Conservation (phyloP, 2,329 filamentous ascomycete genomes). For the Westerdykella sp. region DNA sequence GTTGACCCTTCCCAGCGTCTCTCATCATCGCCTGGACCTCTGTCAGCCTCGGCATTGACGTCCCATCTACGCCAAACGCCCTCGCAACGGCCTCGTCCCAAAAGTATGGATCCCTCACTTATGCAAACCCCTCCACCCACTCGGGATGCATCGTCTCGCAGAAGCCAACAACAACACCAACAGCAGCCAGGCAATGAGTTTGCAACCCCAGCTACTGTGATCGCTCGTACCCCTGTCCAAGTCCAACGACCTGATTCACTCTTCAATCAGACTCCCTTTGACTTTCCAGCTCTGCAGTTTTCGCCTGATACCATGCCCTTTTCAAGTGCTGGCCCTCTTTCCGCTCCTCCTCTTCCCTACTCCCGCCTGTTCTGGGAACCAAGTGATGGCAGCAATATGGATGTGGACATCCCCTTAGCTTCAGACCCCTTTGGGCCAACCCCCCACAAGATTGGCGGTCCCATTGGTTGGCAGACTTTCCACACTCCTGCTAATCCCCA, state of each 20-base stretch:
- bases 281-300: slow-evolving; percentile 51
- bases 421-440: slow-evolving; percentile 33
- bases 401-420: slow-evolving; percentile 27
- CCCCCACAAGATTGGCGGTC: slow-evolving; percentile 28
- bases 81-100: slow-evolving; percentile 15
- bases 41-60: slow-evolving; percentile 12
- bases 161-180: slow-evolving; percentile 33
- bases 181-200: slow-evolving; percentile 23
- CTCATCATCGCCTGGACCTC: slow-evolving; percentile 51
- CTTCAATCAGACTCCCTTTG: slow-evolving; percentile 37
- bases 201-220: slow-evolving; percentile 35
- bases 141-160: slow-evolving; percentile 48
- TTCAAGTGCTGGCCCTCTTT: slow-evolving; percentile 46
- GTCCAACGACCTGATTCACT: slow-evolving; percentile 21
- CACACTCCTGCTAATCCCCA: slow-evolving; percentile 21
- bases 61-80: slow-evolving; percentile 9
- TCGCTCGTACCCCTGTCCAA: slow-evolving; percentile 36
- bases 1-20: slow-evolving; percentile 55
- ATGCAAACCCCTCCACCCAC: slow-evolving; percentile 60
- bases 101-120: slow-evolving; percentile 39
- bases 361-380: slow-evolving; percentile 36
- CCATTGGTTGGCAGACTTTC: slow-evolving; percentile 30
- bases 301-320: slow-evolving; percentile 54
- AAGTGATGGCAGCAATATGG: slow-evolving; percentile 28
- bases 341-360: slow-evolving; percentile 53